Evolutionary conservation across 352 stramenopile genomes (phyloP).

Genomic region (Phytophthora rubi): DNA sequence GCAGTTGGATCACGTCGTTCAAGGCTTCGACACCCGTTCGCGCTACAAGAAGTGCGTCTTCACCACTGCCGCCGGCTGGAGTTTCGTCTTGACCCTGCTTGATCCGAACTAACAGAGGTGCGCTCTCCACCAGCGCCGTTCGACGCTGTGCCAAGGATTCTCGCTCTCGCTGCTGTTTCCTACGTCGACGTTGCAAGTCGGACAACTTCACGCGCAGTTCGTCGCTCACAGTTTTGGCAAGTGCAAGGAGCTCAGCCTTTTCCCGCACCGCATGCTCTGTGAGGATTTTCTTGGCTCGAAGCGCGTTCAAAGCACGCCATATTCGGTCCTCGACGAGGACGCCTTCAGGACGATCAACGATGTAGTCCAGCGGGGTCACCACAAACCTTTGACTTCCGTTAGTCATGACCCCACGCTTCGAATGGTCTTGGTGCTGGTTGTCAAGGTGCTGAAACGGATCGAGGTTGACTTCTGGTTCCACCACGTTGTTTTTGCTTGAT

Average conservation of each 20-base stretch:
- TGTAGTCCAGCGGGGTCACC: conserved; percentile 76
- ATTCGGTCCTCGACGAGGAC: conserved; percentile 69
- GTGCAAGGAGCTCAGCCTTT: conserved; percentile 59
- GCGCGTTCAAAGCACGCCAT: conserved; percentile 68
- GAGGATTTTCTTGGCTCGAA: conserved; percentile 73
- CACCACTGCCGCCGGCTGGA: conserved; percentile 49
- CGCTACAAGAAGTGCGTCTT: conserved; percentile 83
- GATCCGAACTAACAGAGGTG: conserved; percentile 87
- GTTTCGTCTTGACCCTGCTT: conserved; percentile 94
- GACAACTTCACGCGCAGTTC: conserved; percentile 53
- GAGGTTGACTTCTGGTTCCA: conserved; percentile 53
- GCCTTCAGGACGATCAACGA: conserved; percentile 70
- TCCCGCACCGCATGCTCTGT: conserved; percentile 57
- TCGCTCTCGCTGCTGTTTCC: conserved; percentile 38
- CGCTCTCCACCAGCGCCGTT: conserved; percentile 37
- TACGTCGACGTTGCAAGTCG: conserved; percentile 45
- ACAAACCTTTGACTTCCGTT: conserved; percentile 23
- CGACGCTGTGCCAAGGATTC: conserved; percentile 14
- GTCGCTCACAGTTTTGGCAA: conserved; percentile 56
- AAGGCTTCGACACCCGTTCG: conserved; percentile 81
- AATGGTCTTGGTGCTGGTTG: conserved; percentile 36
- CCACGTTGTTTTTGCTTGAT: conserved; percentile 29
- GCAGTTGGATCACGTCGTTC: conserved; percentile 88
- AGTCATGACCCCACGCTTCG: conserved; percentile 9
- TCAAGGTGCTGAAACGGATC: conserved; percentile 81